Conservation (phyloP, 805 yeast species). For the Candida fluviatilis region DNA sequence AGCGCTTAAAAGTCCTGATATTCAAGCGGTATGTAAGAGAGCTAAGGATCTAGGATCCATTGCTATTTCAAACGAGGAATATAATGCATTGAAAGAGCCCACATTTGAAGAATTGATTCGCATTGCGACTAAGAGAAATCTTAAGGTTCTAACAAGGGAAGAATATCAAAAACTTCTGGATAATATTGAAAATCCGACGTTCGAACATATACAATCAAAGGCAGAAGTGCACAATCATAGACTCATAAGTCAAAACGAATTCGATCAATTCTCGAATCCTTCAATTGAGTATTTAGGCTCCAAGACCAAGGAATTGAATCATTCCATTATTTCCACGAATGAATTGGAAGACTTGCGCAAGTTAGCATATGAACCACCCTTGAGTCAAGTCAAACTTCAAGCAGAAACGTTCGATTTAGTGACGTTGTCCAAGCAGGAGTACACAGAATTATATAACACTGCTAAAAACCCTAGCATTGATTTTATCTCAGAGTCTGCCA, state of each 20-base stretch:
- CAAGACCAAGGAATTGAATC: slow-evolving; percentile 13
- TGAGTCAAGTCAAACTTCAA: slow-evolving; percentile 28
- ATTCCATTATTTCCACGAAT: slow-evolving; percentile 9
- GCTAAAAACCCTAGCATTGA: slow-evolving; percentile 28
- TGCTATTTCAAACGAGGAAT: slow-evolving; percentile 14
- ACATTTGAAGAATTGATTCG: slow-evolving; percentile 12
- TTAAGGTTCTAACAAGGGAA: slow-evolving; percentile 10
- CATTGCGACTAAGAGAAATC: slow-evolving; percentile 6
- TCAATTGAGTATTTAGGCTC: slow-evolving; percentile 13
- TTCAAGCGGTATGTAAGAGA: slow-evolving; percentile 11
- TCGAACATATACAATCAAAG: slow-evolving; percentile 9
- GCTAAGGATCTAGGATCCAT: slow-evolving; percentile 9
- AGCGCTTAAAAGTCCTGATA: slow-evolving; percentile 15
- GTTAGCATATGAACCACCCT: slow-evolving; percentile 29
- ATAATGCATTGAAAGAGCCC: slow-evolving; percentile 20
- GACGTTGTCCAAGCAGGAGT: slow-evolving; percentile 29
- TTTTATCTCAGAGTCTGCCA: slow-evolving; percentile 17
- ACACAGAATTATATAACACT: slow-evolving; percentile 23
- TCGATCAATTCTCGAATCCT: slow-evolving; percentile 15
- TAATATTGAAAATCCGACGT: slow-evolving; percentile 13
- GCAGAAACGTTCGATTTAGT: slow-evolving; percentile 33
- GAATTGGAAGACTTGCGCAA: slow-evolving; percentile 15
- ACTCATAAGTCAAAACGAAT: slow-evolving; percentile 12
- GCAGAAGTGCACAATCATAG: slow-evolving; percentile 8
- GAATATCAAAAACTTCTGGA: slow-evolving; percentile 19